A percentile compares a stretch with the other conserved stretches of the same genome.
Evolutionary conservation across 2,329 filamentous ascomycete genomes (phyloP).

Genomic region (Fusarium sp.): DNA sequence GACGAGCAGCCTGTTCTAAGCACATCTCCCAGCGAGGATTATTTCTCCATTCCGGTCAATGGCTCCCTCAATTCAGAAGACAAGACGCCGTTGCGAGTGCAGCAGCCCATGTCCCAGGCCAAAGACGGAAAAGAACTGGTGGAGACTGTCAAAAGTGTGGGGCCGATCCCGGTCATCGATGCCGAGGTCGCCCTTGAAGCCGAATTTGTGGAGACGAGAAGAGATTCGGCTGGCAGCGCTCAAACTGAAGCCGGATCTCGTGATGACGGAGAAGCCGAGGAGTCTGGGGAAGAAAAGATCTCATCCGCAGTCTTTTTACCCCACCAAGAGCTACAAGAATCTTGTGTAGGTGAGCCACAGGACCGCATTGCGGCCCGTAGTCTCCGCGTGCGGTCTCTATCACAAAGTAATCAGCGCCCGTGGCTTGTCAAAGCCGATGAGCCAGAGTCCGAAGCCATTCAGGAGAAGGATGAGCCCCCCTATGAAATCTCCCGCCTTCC

Average conservation of each 20-base stretch:
- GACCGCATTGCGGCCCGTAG: conserved; percentile 59
- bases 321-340: conserved; percentile 70
- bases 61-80: conserved; percentile 13
- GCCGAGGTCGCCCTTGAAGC: conserved; percentile 42
- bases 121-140: conserved; percentile 43
- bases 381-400: conserved; percentile 61
- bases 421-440: conserved; percentile 73
- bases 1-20: conserved; percentile 40
- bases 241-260: conserved; percentile 54
- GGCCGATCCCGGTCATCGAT: conserved; percentile 43
- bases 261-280: conserved; percentile 58
- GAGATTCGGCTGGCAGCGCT: conserved; percentile 57
- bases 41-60: conserved; percentile 43
- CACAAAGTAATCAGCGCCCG: conserved; percentile 58
- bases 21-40: conserved; percentile 44
- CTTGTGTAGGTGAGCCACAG: conserved; percentile 50
- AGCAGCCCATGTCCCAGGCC: conserved; percentile 31
- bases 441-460: conserved; percentile 53
- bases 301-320: conserved; percentile 88
- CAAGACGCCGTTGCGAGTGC: conserved; percentile 32
- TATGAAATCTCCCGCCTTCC: conserved; percentile 45
- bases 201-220: conserved; percentile 51
- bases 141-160: conserved; percentile 42
- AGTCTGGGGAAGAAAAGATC: conserved; percentile 85
- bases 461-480: conserved; percentile 42